These are phyloP conservation scores for Lachancea dasiensis DNA, from an alignment of 805 yeast species.

Conservation along the genomic window DNA sequence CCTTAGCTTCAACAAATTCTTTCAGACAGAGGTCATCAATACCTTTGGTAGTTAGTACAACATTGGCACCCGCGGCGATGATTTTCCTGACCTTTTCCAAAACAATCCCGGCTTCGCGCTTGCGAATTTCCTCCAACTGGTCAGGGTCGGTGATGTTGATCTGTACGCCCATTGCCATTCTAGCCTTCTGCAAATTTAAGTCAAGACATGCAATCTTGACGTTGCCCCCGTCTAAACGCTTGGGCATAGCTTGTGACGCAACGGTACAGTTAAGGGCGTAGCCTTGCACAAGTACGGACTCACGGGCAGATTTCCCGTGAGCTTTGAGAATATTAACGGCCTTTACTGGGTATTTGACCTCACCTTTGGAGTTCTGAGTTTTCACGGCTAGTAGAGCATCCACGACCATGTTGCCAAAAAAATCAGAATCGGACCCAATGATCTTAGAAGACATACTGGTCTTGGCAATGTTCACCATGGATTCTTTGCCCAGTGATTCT, in stretches of 20 bases:
- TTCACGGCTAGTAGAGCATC: slow-evolving; percentile 94
- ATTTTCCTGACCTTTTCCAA: slow-evolving; percentile 78
- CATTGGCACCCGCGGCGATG: slow-evolving; percentile 85
- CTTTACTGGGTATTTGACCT: slow-evolving; percentile 87
- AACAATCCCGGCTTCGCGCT: slow-evolving; percentile 81
- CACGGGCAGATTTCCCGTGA: slow-evolving; percentile 88
- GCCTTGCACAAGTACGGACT: slow-evolving; percentile 83
- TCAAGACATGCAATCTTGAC: slow-evolving; percentile 88
- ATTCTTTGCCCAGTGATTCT: slow-evolving; percentile 72
- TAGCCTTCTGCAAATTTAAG: slow-evolving; percentile 88
- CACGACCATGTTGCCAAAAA: slow-evolving; percentile 84
- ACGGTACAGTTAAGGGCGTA: slow-evolving; percentile 96
- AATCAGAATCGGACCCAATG: slow-evolving; percentile 89
- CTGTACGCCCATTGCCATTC: slow-evolving; percentile 98
- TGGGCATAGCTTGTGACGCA: slow-evolving; percentile 95
- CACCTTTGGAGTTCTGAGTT: slow-evolving; percentile 83
- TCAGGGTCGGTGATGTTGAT: slow-evolving; percentile 97
- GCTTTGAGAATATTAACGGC: slow-evolving; percentile 95
- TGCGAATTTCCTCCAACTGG: slow-evolving; percentile 86
- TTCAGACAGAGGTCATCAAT: slow-evolving; percentile 89
- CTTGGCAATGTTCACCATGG: slow-evolving; percentile 85
- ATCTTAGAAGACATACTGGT: slow-evolving; percentile 97
- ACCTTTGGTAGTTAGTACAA: slow-evolving; percentile 88
- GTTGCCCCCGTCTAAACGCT: slow-evolving; percentile 38
- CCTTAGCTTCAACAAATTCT: slow-evolving; percentile 84